Conservation (phyloP, 805 yeast species). For the Saccharomyces jurei region DNA sequence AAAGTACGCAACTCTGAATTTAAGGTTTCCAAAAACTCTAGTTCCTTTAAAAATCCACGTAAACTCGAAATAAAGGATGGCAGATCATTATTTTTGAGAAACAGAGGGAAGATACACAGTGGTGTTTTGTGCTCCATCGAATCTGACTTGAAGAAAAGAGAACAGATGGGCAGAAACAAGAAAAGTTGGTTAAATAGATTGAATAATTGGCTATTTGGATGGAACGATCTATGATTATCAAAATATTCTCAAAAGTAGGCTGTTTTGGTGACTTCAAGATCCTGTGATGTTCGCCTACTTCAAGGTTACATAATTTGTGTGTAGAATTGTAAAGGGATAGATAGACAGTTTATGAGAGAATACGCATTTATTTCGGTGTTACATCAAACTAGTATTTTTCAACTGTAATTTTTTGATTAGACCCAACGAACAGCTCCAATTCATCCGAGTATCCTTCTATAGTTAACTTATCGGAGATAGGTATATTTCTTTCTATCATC, state of each 20-base stretch:
- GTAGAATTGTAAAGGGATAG: background rate
- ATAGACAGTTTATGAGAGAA: background rate
- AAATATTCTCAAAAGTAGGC: slow-evolving; percentile 29
- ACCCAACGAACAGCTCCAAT: slow-evolving; percentile 6
- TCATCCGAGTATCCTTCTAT: background rate
- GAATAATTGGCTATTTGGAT: slow-evolving; percentile 46
- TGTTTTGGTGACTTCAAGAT: background rate
- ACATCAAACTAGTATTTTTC: background rate
- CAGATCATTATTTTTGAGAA: slow-evolving; percentile 33
- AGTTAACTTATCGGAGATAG: background rate
- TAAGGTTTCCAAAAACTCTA: background rate
- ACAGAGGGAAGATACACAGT: slow-evolving; percentile 6
- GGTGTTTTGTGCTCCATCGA: background rate
- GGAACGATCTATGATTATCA: slow-evolving; percentile 40
- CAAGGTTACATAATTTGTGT: background rate
- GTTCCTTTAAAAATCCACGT: slow-evolving; percentile 7
- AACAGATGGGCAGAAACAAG: background rate
- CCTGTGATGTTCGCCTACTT: background rate
- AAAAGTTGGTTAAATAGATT: slow-evolving; percentile 27
- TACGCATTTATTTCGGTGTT: background rate
- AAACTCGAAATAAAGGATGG: slow-evolving; percentile 37
- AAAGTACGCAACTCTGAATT: background rate
- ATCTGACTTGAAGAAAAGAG: background rate
- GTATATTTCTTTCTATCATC: slow-evolving; percentile 14
- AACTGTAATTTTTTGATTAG: slow-evolving; percentile 5